phyloP scores from a whole-genome alignment of 208 protist genomes.

The Wallacemonas collosoma region DNA sequence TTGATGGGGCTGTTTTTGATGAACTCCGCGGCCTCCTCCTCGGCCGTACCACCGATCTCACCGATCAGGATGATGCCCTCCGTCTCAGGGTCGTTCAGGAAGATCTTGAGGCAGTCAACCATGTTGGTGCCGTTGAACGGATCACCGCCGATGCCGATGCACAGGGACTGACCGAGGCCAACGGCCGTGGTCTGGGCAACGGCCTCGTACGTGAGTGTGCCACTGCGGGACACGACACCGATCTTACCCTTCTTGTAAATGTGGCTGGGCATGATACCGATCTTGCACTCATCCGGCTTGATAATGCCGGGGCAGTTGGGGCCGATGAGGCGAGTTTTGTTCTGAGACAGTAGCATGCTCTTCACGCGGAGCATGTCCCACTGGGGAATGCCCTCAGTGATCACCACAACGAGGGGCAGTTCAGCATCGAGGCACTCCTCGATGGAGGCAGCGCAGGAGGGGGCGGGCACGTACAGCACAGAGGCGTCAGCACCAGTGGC shows the following conservation, averaged over 20 bases:
- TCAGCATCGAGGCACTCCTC: constrained; percentile 98
- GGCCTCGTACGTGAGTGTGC: constrained; percentile 99
- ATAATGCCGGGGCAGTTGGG: constrained; percentile 99
- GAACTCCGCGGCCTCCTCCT: constrained; percentile 98
- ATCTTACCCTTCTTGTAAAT: constrained; percentile 99
- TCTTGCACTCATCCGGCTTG: constrained; percentile 98
- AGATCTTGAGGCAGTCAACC: constrained; percentile 97
- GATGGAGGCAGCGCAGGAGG: constrained; percentile 94
- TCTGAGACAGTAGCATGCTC: constrained; percentile 90
- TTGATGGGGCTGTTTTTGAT: constrained; percentile 94
- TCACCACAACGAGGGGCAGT: constrained; percentile 97
- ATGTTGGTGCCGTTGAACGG: constrained; percentile 99
- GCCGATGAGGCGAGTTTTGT: constrained; percentile 96
- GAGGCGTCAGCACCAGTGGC: constrained; percentile 94
- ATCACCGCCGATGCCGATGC: constrained; percentile 99
- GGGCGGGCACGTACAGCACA: constrained; percentile 98
- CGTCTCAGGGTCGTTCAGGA: constrained; percentile 97
- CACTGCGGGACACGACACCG: constrained; percentile 98
- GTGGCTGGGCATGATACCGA: constrained; percentile 99
- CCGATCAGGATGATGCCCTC: constrained; percentile 98
- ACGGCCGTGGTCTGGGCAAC: constrained; percentile 97
- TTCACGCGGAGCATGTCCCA: constrained; percentile 98
- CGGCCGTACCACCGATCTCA: constrained; percentile 98
- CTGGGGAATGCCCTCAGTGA: constrained; percentile 99
- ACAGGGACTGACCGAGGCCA: constrained; percentile 96